phyloP scores from a whole-genome alignment of 2,329 filamentous ascomycete species.

The Ascochyta lentis region DNA sequence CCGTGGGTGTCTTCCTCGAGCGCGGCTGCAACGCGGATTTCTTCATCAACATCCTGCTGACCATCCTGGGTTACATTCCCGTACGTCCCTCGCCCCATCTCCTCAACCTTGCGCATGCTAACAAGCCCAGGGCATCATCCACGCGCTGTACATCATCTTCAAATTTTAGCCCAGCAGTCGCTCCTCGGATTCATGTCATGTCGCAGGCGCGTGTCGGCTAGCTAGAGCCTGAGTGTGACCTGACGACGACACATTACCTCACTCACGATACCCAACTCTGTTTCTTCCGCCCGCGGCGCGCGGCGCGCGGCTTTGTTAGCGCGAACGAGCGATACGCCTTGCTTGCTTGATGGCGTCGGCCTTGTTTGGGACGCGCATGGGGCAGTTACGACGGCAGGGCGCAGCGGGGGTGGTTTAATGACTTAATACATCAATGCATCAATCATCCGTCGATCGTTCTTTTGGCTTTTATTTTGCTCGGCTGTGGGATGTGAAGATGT shows the following conservation, averaged over 20 bases:
- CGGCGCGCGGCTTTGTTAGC: neutral
- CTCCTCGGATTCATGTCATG: too few species aligned
- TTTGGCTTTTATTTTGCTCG: too few species aligned
- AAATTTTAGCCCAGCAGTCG: constrained; percentile 69
- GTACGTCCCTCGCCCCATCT: constrained; percentile 44
- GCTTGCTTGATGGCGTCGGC: neutral
- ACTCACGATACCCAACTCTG: constrained; percentile 45
- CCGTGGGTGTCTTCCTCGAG: constrained; percentile 93
- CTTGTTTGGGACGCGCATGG: neutral
- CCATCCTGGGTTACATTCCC: constrained; percentile 65
- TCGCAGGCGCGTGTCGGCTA: too few species aligned
- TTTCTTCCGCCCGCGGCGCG: constrained; percentile 16
- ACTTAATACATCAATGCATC: too few species aligned
- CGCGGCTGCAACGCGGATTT: constrained; percentile 85
- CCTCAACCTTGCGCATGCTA: constrained; percentile 6
- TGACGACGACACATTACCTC: constrained; percentile 7
- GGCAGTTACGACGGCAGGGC: neutral
- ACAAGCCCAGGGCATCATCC: constrained; percentile 70
- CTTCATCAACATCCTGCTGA: constrained; percentile 91
- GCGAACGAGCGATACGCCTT: neutral
- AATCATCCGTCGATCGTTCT: too few species aligned
- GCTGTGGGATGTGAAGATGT: too few species aligned
- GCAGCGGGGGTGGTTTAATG: too few species aligned
- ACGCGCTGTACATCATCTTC: constrained; percentile 91
- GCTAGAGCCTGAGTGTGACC: neutral